phyloP scores from a whole-genome alignment of 2,329 filamentous ascomycete species.

The Camillea tinctor region DNA sequence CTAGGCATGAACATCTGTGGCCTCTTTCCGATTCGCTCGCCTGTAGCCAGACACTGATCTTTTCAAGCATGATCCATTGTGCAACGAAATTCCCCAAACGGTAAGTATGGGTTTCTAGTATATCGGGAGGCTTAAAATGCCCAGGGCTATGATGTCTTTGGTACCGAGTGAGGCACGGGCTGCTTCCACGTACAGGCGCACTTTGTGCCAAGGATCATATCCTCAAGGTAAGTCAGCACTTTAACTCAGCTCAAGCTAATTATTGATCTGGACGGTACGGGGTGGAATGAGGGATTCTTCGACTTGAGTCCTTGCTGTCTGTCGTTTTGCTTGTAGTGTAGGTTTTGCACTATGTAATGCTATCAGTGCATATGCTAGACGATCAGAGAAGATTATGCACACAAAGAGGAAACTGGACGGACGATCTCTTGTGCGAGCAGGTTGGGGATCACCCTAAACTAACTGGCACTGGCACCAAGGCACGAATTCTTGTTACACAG shows the following conservation, averaged over 20 bases:
- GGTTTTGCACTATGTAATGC: neutral
- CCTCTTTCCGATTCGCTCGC: neutral
- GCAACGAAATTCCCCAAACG: neutral
- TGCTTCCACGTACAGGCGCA: conserved; percentile 5
- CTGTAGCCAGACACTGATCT: neutral
- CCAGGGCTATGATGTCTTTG: neutral
- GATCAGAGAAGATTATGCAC: neutral
- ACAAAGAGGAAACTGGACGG: neutral
- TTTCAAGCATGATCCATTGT: neutral
- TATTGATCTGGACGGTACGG: neutral
- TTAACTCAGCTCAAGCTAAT: neutral
- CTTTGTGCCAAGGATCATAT: neutral
- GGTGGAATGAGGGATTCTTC: neutral
- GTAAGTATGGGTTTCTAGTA: neutral
- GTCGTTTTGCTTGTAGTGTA: neutral
- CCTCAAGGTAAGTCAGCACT: neutral
- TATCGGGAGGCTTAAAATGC: neutral
- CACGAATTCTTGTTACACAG: neutral
- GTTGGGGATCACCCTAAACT: neutral
- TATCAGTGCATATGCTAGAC: neutral
- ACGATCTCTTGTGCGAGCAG: neutral
- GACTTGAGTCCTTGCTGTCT: neutral
- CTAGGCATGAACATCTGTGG: neutral
- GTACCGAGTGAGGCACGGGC: neutral
- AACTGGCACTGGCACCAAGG: neutral